Percentiles rank a stretch among this genome's conserved stretches.
phyloP scores from a whole-genome alignment of 495 filamentous ascomycete species.

The Penicillium argentinense region DNA sequence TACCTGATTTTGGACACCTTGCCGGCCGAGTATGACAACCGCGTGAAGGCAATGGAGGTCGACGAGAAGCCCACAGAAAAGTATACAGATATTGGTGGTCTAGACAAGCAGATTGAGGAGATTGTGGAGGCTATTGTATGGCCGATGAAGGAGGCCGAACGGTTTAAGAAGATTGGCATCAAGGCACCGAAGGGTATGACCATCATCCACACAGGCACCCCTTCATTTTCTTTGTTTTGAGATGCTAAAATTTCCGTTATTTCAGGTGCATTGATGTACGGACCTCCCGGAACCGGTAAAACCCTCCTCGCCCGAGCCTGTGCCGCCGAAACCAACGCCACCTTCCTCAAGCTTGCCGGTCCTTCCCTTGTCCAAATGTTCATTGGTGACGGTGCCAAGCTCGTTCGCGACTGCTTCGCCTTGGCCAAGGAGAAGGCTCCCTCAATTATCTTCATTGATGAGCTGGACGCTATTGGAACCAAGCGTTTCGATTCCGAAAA shows the following conservation, averaged over 20 bases:
- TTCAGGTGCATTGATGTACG: slow-evolving; percentile 95
- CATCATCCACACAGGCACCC: too few relatives aligned
- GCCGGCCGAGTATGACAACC: slow-evolving; percentile 98
- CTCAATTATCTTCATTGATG: slow-evolving; percentile 99
- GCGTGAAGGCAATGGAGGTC: slow-evolving; percentile 99
- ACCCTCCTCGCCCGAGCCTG: slow-evolving; percentile 96
- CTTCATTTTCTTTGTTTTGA: not conserved
- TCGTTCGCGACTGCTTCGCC: slow-evolving; percentile 96
- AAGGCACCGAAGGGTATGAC: slow-evolving; percentile 95
- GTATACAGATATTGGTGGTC: slow-evolving; percentile 95
- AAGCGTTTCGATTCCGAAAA: slow-evolving; percentile 99
- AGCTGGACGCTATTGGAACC: slow-evolving; percentile 94
- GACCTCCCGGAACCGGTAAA: slow-evolving; percentile 93
- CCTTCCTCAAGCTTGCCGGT: slow-evolving; percentile 97
- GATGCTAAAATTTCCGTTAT: slow-evolving; percentile 7
- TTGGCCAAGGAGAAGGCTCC: slow-evolving; percentile 98
- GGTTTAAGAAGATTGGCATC: slow-evolving; percentile 99
- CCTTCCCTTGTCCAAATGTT: slow-evolving; percentile 99
- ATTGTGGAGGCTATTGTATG: slow-evolving; percentile 98
- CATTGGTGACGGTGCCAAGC: slow-evolving; percentile 97
- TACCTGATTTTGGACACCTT: slow-evolving; percentile 98
- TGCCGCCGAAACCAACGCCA: slow-evolving; percentile 96
- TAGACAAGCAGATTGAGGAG: slow-evolving; percentile 99
- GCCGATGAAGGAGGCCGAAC: slow-evolving; percentile 99
- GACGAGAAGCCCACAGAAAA: slow-evolving; percentile 99